Base-by-base conservation (phyloP, 768 basidiomycete genomes). In the Strobilomyces echinocephalus region DNA sequence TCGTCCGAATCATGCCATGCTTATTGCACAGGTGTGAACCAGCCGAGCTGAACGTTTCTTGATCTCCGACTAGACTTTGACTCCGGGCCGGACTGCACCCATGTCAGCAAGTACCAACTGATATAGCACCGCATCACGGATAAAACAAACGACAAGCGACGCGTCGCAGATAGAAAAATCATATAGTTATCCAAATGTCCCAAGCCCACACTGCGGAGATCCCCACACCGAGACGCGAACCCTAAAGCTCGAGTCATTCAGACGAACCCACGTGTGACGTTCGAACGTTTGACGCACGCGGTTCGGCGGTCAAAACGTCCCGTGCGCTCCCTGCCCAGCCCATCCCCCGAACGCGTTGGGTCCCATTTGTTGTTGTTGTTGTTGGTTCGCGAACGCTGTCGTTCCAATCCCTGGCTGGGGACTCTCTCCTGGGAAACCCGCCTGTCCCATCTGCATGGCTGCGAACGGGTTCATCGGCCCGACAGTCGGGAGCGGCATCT, bases 381-480 rank as follows among this genome's bases (percentile, higher is more conserved):
- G 68, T 41, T 63, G 30, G 53, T 49, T 55, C 33, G 51, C 26
- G 26, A 56, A 56, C 28, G 61, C 35, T 16, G 56, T 51, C 24
- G 56, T 46, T 38, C 52, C 58, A 47, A 62, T 61, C 11, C 46
- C 65, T 12, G 58, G 54, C 38, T 73, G 74, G 12, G 73, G 67
- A 7, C 68, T 65, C 54, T 56, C 62, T 24, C 56, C 52, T 44
- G 61, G 46, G 26, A 63, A 64, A 12, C 57, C 63, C 1, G 24
- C 14, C 26, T 56, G 64, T 7, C 50, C 53, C 43, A 49, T 49
- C 14, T 58, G 60, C 48, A 59, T 49, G 38, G 47, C 48, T 8
- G 64, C 45, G 38, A 64, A 67, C 6, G 63, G 60, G 35, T 61
- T 65, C 36, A 26, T 50, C 16, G 40, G 3, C n/a, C 39, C 53